Conservation (phyloP, 2,329 filamentous ascomycete genomes). For the Aspergillus sp. region DNA sequence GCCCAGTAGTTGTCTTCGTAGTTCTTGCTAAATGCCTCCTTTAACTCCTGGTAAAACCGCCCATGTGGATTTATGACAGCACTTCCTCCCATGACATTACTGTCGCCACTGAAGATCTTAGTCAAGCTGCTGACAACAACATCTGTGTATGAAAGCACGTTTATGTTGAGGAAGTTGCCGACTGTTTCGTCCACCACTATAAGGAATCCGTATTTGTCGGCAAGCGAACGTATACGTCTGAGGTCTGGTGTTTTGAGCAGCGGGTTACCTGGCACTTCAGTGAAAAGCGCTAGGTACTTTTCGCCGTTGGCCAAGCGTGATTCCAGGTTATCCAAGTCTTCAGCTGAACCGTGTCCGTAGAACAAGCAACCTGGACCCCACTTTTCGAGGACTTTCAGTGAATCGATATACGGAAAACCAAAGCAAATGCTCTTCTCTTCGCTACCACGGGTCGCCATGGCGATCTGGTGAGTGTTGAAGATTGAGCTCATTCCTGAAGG, state of each 20-base stretch:
- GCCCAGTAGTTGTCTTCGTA: constrained; percentile 91
- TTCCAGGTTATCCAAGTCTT: constrained; percentile 80
- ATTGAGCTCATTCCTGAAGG: constrained; percentile 93
- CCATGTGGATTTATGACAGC: constrained; percentile 57
- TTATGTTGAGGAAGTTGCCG: constrained; percentile 91
- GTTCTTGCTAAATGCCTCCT: constrained; percentile 52
- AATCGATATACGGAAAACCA: constrained; percentile 97
- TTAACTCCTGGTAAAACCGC: constrained; percentile 64
- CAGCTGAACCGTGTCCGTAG: constrained; percentile 69
- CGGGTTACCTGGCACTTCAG: constrained; percentile 91
- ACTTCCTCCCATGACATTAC: constrained; percentile 94
- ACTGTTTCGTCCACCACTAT: constrained; percentile 94
- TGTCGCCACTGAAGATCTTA: constrained; percentile 95
- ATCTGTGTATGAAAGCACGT: constrained; percentile 82
- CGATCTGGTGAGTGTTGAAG: constrained; percentile 71
- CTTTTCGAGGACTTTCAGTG: constrained; percentile 87
- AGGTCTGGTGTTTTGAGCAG: constrained; percentile 79
- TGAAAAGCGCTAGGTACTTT: constrained; percentile 74
- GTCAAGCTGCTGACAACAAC: constrained; percentile 90
- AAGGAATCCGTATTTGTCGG: constrained; percentile 76
- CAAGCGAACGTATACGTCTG: constrained; percentile 66
- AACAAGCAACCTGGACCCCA: constrained; percentile 85
- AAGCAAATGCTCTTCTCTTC: constrained; percentile 75
- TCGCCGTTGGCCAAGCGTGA: constrained; percentile 61
- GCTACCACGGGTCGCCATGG: constrained; percentile 46